These are phyloP conservation scores for Gossypioides kirkii DNA, from an alignment of 345 rosid species.

Conservation along the genomic window DNA sequence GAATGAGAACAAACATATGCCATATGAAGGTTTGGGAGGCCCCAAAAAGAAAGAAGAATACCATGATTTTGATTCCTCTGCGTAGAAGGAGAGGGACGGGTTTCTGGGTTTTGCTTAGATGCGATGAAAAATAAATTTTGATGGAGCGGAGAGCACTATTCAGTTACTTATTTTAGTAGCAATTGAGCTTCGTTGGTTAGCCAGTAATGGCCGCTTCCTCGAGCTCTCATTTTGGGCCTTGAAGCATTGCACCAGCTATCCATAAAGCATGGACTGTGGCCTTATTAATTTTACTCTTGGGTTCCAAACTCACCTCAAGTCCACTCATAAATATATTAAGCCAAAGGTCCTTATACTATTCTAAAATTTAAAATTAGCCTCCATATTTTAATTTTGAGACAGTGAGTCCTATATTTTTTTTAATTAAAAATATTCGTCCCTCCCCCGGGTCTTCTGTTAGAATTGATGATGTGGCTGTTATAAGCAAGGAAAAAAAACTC, in stretches of 20 bases:
- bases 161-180: background rate
- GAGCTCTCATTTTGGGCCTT: background rate
- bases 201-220: background rate
- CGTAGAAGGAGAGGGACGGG: background rate
- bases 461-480: no score
- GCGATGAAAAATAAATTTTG: background rate
- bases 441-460: no score
- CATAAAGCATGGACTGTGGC: background rate
- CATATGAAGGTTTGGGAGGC: background rate
- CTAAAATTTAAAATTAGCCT: no score
- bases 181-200: background rate
- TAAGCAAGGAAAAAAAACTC: no score
- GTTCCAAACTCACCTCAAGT: background rate
- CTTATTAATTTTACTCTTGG: background rate
- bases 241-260: background rate
- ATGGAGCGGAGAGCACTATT: background rate
- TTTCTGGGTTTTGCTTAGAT: background rate
- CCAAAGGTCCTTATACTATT: no score
- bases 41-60: background rate
- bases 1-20: background rate
- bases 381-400: no score
- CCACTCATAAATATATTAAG: no score
- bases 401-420: no score
- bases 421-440: no score
- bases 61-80: slow-evolving; percentile 1